Conservation (phyloP, 2,329 filamentous ascomycete species). For the Colletotrichum musae region DNA sequence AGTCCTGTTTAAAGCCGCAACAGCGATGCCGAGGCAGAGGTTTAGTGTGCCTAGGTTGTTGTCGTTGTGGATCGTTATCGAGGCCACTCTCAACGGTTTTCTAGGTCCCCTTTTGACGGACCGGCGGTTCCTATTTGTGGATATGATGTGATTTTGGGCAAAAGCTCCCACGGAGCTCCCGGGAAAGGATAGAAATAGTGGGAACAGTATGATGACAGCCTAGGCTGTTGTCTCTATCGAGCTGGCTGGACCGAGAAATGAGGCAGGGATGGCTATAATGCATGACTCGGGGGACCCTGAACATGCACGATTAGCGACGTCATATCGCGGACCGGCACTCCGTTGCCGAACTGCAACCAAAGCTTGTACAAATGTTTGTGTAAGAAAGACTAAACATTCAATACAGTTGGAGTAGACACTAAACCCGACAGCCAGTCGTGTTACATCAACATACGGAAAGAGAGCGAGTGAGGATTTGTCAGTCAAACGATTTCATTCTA, state of each 20-base stretch:
- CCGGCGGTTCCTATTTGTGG: slow-evolving; percentile 8
- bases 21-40: neutral
- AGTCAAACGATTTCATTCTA: no score
- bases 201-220: slow-evolving; percentile 1
- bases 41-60: no score
- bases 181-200: slow-evolving; percentile 1
- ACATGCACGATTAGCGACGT: no score
- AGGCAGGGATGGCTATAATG: neutral
- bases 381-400: no score
- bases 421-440: no score
- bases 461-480: no score
- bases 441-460: no score
- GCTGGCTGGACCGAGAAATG: neutral
- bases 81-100: neutral
- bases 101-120: slow-evolving; percentile 4
- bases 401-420: no score
- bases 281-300: neutral
- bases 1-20: neutral
- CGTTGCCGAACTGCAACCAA: no score
- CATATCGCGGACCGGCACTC: no score
- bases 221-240: neutral
- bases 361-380: no score
- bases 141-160: neutral
- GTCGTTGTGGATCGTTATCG: no score
- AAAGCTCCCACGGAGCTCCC: neutral